A percentile compares a stretch with the other conserved stretches of the same genome.
phyloP scores from a whole-genome alignment of 1,284 basidiomycete species.

The Moesziomyces globuligerus region DNA sequence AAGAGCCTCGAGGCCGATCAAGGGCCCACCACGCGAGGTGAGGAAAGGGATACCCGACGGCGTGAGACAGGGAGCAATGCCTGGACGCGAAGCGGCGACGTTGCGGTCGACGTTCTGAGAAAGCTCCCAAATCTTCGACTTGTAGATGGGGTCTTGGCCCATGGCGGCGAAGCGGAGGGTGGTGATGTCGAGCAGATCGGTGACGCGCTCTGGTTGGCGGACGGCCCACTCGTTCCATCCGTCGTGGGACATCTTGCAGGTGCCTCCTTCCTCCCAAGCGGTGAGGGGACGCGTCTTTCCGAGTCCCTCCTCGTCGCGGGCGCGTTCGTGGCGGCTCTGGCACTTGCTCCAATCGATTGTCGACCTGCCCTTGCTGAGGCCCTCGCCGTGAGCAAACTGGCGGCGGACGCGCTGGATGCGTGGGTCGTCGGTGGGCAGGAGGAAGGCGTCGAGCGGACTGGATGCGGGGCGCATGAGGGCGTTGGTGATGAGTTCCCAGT shows the following conservation, averaged over 20 bases:
- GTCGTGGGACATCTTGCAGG: constrained; percentile 86
- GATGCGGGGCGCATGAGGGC: constrained; percentile 84
- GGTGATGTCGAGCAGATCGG: constrained; percentile 92
- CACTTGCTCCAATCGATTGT: constrained; percentile 86
- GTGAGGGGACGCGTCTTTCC: constrained; percentile 87
- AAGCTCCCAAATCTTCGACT: constrained; percentile 79
- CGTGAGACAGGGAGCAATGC: constrained; percentile 89
- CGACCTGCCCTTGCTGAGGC: constrained; percentile 62
- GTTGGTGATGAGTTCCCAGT: constrained; percentile 78
- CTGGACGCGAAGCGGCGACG: constrained; percentile 80
- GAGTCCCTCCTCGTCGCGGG: constrained; percentile 82
- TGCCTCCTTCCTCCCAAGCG: constrained; percentile 92
- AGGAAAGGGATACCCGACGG: constrained; percentile 97
- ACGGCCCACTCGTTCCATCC: constrained; percentile 94
- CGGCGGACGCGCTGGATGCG: constrained; percentile 84
- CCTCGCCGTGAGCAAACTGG: constrained; percentile 70
- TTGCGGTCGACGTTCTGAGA: constrained; percentile 90
- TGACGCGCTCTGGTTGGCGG: constrained; percentile 89
- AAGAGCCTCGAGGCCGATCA: constrained; percentile 90
- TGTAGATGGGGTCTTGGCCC: constrained; percentile 69
- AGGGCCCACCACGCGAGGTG: constrained; percentile 93
- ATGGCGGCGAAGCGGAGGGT: constrained; percentile 81
- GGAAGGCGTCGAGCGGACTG: constrained; percentile 86
- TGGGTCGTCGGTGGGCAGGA: constrained; percentile 88
- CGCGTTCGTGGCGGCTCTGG: constrained; percentile 88